Conservation (phyloP, 2,329 filamentous ascomycete genomes). For the Grosmannia serpens region DNA sequence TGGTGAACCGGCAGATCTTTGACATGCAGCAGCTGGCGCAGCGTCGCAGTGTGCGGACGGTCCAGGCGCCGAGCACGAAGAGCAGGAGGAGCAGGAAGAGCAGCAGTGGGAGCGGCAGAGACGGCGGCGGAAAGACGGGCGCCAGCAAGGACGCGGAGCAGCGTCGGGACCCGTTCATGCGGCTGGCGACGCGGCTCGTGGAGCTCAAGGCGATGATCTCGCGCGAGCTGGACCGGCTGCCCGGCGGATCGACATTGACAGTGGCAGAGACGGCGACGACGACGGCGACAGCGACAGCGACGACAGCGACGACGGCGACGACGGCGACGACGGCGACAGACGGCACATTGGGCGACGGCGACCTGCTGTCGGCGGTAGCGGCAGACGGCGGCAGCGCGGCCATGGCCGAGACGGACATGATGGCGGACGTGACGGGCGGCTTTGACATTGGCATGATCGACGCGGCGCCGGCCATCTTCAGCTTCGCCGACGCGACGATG, state of each 20-base stretch:
- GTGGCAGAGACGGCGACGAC: neutral
- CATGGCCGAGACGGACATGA: neutral
- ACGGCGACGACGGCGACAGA: neutral
- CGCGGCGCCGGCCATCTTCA: slow-evolving; percentile 1
- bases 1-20: slow-evolving; percentile 19
- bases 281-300: neutral
- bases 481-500: slow-evolving; percentile 14
- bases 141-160: neutral
- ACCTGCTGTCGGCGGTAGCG: too few species aligned
- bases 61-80: neutral
- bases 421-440: neutral
- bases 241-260: neutral
- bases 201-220: slow-evolving; percentile 10
- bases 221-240: slow-evolving; percentile 8
- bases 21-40: slow-evolving; percentile 19
- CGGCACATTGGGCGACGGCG: neutral
- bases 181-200: slow-evolving; percentile 11
- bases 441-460: neutral
- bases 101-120: neutral
- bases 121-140: neutral
- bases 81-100: neutral
- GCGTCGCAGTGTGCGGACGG: slow-evolving; percentile 8
- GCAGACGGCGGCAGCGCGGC: neutral
- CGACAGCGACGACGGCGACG: neutral
- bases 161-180: slow-evolving; percentile 8